phyloP scores from a whole-genome alignment of 1,139 yeast genomes.

The Saccharomyces hybrid region DNA sequence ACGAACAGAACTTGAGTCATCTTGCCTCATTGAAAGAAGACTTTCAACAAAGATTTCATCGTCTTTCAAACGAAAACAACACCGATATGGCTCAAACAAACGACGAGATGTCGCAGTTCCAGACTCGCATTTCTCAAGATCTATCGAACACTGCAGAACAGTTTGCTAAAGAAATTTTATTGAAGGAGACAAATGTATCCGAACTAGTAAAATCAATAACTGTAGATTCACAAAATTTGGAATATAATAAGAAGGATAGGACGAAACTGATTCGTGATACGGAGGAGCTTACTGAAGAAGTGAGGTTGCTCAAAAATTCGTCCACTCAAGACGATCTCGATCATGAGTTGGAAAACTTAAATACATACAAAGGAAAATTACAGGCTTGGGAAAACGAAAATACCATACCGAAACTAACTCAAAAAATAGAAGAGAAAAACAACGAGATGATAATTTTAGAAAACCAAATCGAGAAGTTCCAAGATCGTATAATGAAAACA shows the following conservation, averaged over 20 bases:
- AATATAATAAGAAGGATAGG: constrained; percentile 19
- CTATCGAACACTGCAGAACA: not conserved
- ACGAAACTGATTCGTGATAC: constrained; percentile 32
- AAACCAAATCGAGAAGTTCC: constrained; percentile 46
- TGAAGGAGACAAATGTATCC: constrained; percentile 1
- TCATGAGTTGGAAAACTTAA: constrained; percentile 13
- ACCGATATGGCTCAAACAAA: not conserved
- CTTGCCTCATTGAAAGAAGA: constrained; percentile 14
- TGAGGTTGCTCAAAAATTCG: constrained; percentile 4
- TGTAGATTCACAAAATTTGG: constrained; percentile 22
- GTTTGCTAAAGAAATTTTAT: not conserved
- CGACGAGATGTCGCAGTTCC: not conserved
- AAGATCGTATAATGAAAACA: constrained; percentile 43
- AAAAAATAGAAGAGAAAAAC: constrained; percentile 38
- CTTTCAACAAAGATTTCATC: not conserved
- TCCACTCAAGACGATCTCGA: constrained; percentile 15
- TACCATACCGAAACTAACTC: constrained; percentile 32
- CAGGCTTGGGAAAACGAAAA: constrained; percentile 32
- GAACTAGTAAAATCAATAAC: constrained; percentile 7
- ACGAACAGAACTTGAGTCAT: constrained; percentile 28
- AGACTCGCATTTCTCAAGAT: not conserved
- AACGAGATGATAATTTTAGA: constrained; percentile 41
- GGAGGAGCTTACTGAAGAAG: constrained; percentile 19
- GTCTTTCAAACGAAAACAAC: not conserved
- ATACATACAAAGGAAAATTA: constrained; percentile 28